Percentiles rank a stretch among this genome's conserved stretches.
Evolutionary conservation across 2,329 filamentous ascomycete species (phyloP).

Genomic region (Scleromitrula shiraiana): DNA sequence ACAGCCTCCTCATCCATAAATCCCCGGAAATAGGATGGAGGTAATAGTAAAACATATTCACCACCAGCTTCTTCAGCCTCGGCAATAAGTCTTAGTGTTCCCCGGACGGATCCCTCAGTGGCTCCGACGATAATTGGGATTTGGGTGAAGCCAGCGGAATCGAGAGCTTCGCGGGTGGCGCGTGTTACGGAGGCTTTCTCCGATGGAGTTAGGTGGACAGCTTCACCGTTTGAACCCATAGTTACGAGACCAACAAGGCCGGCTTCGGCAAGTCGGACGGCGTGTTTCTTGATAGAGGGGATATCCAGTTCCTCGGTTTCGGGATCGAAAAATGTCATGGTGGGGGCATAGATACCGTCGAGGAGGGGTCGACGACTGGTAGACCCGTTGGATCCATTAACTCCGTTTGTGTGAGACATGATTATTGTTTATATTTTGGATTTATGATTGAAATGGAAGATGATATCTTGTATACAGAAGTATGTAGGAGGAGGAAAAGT

Average conservation of each 20-base stretch:
- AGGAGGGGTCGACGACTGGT: slow-evolving; percentile 49
- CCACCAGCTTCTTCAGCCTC: slow-evolving; percentile 61
- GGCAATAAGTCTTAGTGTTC: slow-evolving; percentile 67
- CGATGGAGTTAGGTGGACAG: slow-evolving; percentile 70
- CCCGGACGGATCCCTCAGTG: slow-evolving; percentile 72
- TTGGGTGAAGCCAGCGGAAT: slow-evolving; percentile 66
- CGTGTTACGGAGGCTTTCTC: slow-evolving; percentile 70
- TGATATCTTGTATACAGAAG: neutral
- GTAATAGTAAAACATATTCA: slow-evolving; percentile 72
- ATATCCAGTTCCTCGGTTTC: slow-evolving; percentile 81
- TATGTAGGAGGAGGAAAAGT: neutral
- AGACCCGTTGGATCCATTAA: slow-evolving; percentile 12
- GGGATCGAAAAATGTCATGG: slow-evolving; percentile 83
- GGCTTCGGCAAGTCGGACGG: slow-evolving; percentile 65
- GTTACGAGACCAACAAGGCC: slow-evolving; percentile 76
- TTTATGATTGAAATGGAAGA: neutral
- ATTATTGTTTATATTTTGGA: neutral
- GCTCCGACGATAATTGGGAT: slow-evolving; percentile 79
- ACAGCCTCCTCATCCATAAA: slow-evolving; percentile 66
- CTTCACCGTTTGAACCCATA: slow-evolving; percentile 88
- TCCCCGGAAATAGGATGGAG: slow-evolving; percentile 74
- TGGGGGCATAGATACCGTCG: slow-evolving; percentile 79
- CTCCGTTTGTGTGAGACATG: slow-evolving; percentile 13
- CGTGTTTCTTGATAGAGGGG: slow-evolving; percentile 70
- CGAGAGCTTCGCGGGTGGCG: slow-evolving; percentile 73